Evolutionary conservation across 1,139 yeast species (phyloP).

Genomic region (Candida sp.): DNA sequence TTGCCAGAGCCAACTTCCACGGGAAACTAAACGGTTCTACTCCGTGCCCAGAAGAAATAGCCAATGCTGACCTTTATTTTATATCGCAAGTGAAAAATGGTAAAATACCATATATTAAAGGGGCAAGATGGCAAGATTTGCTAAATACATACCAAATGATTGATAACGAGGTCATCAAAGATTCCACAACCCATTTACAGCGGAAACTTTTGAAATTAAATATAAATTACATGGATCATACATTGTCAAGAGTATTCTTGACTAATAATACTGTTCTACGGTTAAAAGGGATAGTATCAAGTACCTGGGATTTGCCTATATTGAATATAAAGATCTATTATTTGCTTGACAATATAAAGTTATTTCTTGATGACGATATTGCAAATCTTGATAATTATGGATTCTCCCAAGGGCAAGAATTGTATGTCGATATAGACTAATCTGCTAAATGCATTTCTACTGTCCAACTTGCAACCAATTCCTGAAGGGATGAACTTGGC

Average conservation of each 20-base stretch:
- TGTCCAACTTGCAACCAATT: too few species aligned
- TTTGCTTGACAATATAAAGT: slow-evolving; percentile 13
- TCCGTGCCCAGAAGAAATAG: slow-evolving; percentile 45
- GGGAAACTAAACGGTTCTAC: slow-evolving; percentile 55
- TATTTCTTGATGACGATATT: slow-evolving; percentile 28
- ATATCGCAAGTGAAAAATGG: slow-evolving; percentile 46
- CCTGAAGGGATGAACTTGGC: too few species aligned
- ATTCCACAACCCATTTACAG: slow-evolving; percentile 4
- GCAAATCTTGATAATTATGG: slow-evolving; percentile 33
- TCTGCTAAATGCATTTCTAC: too few species aligned
- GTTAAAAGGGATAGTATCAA: slow-evolving; percentile 23
- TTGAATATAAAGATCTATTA: slow-evolving; percentile 16
- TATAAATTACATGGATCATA: slow-evolving; percentile 6
- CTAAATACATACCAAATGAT: slow-evolving; percentile 19
- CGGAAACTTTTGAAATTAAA: slow-evolving; percentile 11
- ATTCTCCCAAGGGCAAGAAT: slow-evolving; percentile 20
- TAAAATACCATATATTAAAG: slow-evolving; percentile 16
- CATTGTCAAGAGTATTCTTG: slow-evolving; percentile 17
- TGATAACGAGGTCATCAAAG: slow-evolving; percentile 3
- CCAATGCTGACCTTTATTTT: slow-evolving; percentile 67
- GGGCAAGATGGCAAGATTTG: slow-evolving; percentile 23
- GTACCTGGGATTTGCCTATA: slow-evolving; percentile 11
- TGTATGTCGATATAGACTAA: slow-evolving; percentile 9
- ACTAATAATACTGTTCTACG: slow-evolving; percentile 23
- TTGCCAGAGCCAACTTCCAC: slow-evolving; percentile 45